Evolutionary conservation across 2,329 filamentous ascomycete genomes (phyloP).

Genomic region (Thelonectria blattea): DNA sequence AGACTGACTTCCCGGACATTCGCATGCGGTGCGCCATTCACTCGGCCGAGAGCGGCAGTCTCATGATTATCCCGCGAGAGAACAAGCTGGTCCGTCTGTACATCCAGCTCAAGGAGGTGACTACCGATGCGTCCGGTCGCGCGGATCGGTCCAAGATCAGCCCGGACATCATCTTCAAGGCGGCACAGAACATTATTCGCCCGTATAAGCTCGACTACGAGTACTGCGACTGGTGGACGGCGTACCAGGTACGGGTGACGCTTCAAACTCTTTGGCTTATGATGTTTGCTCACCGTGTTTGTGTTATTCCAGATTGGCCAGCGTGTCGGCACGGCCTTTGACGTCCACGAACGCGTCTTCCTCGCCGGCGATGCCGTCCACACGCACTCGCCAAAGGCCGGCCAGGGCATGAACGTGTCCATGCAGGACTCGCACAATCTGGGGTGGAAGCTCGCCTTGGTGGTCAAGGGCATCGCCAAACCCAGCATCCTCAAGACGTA

Average conservation of each 20-base stretch:
- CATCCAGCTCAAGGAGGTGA: slow-evolving; percentile 22
- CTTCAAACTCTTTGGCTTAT: too few relatives aligned
- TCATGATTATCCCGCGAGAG: slow-evolving; percentile 39
- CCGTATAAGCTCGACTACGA: slow-evolving; percentile 57
- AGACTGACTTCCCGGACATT: slow-evolving; percentile 40
- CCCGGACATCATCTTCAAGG: slow-evolving; percentile 53
- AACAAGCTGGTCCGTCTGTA: slow-evolving; percentile 37
- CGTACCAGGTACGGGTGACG: slow-evolving; percentile 38
- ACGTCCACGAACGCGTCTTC: slow-evolving; percentile 7
- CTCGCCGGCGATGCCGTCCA: not conserved
- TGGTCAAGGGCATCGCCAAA: not conserved
- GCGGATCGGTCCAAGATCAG: slow-evolving; percentile 21
- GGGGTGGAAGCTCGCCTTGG: not conserved
- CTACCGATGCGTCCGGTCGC: slow-evolving; percentile 10
- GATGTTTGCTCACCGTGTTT: too few relatives aligned
- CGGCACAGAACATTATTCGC: slow-evolving; percentile 57
- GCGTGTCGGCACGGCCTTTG: slow-evolving; percentile 43
- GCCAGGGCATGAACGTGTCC: not conserved
- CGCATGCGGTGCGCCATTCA: slow-evolving; percentile 39
- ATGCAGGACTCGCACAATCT: not conserved
- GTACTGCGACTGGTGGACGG: slow-evolving; percentile 34
- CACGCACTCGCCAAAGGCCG: not conserved
- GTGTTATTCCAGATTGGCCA: slow-evolving; percentile 63
- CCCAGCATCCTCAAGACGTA: not conserved
- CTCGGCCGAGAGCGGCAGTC: slow-evolving; percentile 27